Evolutionary conservation across 768 basidiomycete genomes (phyloP), one percentile per base, ranked within the genome.

Genomic region (Dentipellis sp.): DNA sequence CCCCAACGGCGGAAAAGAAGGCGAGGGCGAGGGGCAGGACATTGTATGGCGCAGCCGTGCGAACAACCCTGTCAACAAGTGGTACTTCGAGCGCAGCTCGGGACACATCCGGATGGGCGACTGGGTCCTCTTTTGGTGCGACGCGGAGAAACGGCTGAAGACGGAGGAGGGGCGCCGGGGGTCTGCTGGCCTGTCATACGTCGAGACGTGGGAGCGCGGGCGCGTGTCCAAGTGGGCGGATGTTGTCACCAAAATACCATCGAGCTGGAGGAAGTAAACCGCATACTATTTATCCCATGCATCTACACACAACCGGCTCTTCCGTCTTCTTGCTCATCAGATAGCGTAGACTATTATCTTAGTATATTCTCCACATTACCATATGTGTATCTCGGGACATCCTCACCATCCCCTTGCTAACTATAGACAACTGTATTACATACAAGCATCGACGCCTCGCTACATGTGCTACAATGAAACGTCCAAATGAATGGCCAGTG

Each of bases 51-150:
- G 97, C 48, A 89, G 86, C 67, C 79, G 97, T 54, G 78, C 88
- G 7, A 79, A 97, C 72, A 99, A 99, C 69, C 94, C 94, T 0
- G 84, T 98, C 56, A 99, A 99, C 73, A 95, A 94, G 72, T 99
- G 97, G 97, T 99, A 99, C 72, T 97, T 92, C 62, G 97, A 99
- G 66, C 84, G 97, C 36, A 90, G 88, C 67, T 88, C 86, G 17
- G 97, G 97, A 17, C 94, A 97, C 72, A 59, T 93, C 39, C 79
- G 90, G 60, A 80, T 87, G 75, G 88, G 86, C 10, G 74, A 83
- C 22, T 99, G 95, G 91, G 84, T 92, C 47, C 69, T 99, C 63
- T 99, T 99, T 70, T 99, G 97, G 97, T 97, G 94, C 69, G 97
- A 99, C 72, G 92, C 87, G 1, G 95, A 98, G 74, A 90, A 86